phyloP scores from a whole-genome alignment of 257 asterid genomes.

The Primulina eburnea region DNA sequence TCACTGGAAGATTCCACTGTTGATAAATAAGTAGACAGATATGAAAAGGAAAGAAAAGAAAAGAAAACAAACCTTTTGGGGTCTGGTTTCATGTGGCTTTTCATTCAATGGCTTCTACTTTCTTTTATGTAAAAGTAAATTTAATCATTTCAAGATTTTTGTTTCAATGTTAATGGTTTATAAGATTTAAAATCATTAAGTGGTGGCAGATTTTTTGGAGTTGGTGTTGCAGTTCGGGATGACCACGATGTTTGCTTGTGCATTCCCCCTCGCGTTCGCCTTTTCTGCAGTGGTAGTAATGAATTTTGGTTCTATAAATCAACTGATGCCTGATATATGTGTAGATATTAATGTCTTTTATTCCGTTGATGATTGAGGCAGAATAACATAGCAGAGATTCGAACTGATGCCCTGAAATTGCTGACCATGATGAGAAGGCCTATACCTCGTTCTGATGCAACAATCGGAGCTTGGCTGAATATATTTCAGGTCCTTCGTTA shows the following conservation, averaged over 20 bases:
- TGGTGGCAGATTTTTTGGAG: slow-evolving; percentile 81
- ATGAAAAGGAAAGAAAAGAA: background rate
- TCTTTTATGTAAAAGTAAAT: background rate
- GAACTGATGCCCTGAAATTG: slow-evolving; percentile 89
- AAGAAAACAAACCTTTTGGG: background rate
- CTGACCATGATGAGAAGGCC: slow-evolving; percentile 90
- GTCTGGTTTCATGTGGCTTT: background rate
- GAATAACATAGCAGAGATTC: slow-evolving; percentile 87
- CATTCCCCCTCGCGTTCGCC: slow-evolving; percentile 90
- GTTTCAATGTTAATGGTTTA: background rate
- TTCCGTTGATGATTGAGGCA: slow-evolving; percentile 26
- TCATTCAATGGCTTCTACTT: background rate
- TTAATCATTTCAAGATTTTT: background rate
- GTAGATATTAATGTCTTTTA: background rate
- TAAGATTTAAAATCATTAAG: slow-evolving; percentile 11
- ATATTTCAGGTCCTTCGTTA: slow-evolving; percentile 68
- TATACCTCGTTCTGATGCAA: slow-evolving; percentile 73
- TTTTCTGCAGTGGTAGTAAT: slow-evolving; percentile 77
- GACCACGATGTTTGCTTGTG: slow-evolving; percentile 99
- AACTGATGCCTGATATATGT: background rate
- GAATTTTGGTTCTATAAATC: background rate
- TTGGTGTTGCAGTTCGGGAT: slow-evolving; percentile 90
- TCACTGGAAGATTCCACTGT: background rate
- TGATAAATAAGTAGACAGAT: background rate
- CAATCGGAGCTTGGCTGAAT: slow-evolving; percentile 95